Evolutionary conservation across 2,329 filamentous ascomycete species (phyloP), one percentile per base, ranked within the genome.

Genomic region (Cladophialophora carrionii): DNA sequence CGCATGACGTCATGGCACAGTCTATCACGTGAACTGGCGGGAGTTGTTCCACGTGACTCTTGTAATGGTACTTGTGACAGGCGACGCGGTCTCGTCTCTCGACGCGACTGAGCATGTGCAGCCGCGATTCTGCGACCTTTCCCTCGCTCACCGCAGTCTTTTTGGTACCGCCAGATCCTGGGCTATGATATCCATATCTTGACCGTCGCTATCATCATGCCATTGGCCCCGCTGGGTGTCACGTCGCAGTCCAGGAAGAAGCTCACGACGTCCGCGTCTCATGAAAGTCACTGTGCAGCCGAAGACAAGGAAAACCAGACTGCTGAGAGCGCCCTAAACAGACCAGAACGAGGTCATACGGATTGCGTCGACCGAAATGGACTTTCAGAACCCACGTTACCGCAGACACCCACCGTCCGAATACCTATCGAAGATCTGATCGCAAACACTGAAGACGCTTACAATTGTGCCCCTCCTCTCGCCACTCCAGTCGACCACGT

Each of bases 371-470:
- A 31, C 12, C 54, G 55, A 22, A n/a, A 58, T 14, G 31, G 32
- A 20, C 9, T 60, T 26, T 49, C 60, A 9, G 57, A 65, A 26
- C 20, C 59, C 63, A 51, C 26, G 20, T 78, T 78, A 57, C 86
- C 86, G 2, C 85, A 85, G 48, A 88, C 86, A 14, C 85, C 86
- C 1, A 82, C 81, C 26, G 83, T 85, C 51, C 78, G 84, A 62
- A 80, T 88, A 46, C 84, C 85, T 26, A 76, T 88, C 12, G 84
- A 84, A 34, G 85, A 88, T 67, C 77, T 88, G 34, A 85, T 88
- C 53, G 84, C 84, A 67, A 86, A 87, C 72, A 81, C 81, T 55
- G 85, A 88, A 73, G 84, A 87, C 71, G 80, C 80, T 9, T 78
- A 81, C 43, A 81, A 79, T 69, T 78, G 79, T 63, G 77, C 78